Conservation (phyloP, 2,329 filamentous ascomycete genomes). For the Dactylonectria estremocensis region DNA sequence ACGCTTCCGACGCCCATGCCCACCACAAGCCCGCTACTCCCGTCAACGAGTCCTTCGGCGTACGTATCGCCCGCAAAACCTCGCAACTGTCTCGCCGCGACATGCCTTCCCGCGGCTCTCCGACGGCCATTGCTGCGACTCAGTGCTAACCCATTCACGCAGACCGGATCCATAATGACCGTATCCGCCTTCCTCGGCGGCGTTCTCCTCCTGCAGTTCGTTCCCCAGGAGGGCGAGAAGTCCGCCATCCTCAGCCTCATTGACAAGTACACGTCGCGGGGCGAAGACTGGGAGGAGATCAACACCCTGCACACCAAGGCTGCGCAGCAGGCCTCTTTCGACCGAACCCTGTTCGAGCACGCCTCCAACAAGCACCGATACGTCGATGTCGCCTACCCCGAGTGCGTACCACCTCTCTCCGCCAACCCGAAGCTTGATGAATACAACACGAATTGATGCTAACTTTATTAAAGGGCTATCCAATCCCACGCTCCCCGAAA, state of each 20-base stretch:
- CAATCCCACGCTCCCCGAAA: conserved; percentile 66
- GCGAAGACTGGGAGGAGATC: conserved; percentile 66
- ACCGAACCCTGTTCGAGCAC: conserved; percentile 69
- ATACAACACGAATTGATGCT: conserved; percentile 30
- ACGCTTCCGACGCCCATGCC: conserved; percentile 69
- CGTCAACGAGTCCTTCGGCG: conserved; percentile 70
- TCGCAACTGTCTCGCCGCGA: conserved; percentile 28
- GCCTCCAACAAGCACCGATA: conserved; percentile 59
- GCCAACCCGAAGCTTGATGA: background rate
- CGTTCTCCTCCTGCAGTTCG: conserved; percentile 64
- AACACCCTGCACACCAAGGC: conserved; percentile 67
- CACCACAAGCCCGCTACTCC: conserved; percentile 63
- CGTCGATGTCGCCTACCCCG: conserved; percentile 70
- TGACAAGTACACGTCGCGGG: conserved; percentile 62
- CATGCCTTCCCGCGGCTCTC: background rate
- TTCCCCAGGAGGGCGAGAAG: conserved; percentile 66
- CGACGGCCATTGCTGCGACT: conserved; percentile 20
- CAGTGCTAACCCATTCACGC: conserved; percentile 36
- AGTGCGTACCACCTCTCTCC: conserved; percentile 62
- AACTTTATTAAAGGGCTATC: conserved; percentile 57
- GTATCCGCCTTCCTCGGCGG: conserved; percentile 62
- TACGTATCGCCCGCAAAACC: conserved; percentile 57
- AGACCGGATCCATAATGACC: conserved; percentile 66
- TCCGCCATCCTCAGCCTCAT: conserved; percentile 64
- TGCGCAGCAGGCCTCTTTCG: conserved; percentile 70